phyloP scores from a whole-genome alignment of 768 basidiomycete genomes.

The Terana coerulea region DNA sequence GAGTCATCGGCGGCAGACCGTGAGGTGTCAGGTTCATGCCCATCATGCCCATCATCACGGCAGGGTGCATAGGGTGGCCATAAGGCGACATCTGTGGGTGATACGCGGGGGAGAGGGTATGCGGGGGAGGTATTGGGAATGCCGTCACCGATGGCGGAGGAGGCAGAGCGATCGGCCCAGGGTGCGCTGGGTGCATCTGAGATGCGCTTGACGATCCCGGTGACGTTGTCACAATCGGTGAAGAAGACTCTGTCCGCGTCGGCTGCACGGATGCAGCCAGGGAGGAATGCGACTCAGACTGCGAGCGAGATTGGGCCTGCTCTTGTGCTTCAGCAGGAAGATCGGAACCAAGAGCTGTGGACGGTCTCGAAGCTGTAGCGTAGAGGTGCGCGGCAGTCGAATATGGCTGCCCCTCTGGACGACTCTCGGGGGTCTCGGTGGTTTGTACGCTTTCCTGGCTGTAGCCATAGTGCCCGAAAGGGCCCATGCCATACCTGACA shows the following conservation, averaged over 20 bases:
- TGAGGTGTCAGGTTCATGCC: constrained; percentile 56
- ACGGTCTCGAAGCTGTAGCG: not conserved
- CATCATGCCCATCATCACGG: constrained; percentile 26
- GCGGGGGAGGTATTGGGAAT: constrained; percentile 32
- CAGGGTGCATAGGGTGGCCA: constrained; percentile 37
- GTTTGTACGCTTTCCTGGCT: no score
- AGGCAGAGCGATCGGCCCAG: constrained; percentile 67
- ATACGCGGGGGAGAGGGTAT: constrained; percentile 32
- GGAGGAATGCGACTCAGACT: constrained; percentile 5
- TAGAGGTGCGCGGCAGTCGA: not conserved
- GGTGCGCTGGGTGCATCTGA: constrained; percentile 48
- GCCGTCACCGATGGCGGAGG: constrained; percentile 47
- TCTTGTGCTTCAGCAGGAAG: not conserved
- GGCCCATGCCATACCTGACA: no score
- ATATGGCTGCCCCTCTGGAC: not conserved
- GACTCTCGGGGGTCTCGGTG: constrained; percentile 11
- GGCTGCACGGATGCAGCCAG: constrained; percentile 1
- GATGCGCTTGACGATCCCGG: constrained; percentile 19
- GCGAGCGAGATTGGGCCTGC: not conserved
- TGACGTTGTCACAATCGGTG: constrained; percentile 14
- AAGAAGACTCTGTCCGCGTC: constrained; percentile 8
- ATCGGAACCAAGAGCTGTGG: not conserved
- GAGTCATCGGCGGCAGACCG: constrained; percentile 90
- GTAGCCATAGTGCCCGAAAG: no score
- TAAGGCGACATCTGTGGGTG: constrained; percentile 27